Conservation (phyloP, 768 basidiomycete species). For the Dacryopinax primogenitus region DNA sequence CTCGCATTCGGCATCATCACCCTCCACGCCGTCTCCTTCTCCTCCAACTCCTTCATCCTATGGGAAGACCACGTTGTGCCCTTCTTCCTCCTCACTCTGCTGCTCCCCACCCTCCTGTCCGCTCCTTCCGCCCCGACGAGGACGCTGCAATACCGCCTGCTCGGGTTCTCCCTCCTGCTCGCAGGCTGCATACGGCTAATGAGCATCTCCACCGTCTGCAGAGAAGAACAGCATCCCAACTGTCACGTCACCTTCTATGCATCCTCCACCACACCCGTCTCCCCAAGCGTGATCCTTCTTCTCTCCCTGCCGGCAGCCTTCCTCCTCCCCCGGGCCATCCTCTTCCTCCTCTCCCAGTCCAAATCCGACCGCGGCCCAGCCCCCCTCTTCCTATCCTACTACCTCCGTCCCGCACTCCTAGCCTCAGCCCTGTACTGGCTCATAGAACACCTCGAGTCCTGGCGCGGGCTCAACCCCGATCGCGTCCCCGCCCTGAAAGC, state of each 20-base stretch:
- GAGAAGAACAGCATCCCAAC: conserved; percentile 79
- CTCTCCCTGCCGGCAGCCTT: conserved; percentile 46
- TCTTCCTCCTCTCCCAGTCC: conserved; percentile 47
- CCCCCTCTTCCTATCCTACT: conserved; percentile 43
- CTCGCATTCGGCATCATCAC: conserved; percentile 36
- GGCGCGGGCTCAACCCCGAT: conserved; percentile 18
- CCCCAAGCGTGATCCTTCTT: conserved; percentile 46
- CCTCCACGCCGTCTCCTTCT: conserved; percentile 63
- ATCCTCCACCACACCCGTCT: conserved; percentile 52
- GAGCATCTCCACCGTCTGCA: conserved; percentile 70
- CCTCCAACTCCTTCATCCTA: conserved; percentile 93
- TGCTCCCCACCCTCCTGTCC: conserved; percentile 48
- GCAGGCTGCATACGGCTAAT: conserved; percentile 61
- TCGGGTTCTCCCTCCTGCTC: conserved; percentile 56
- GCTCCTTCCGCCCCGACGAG: conserved; percentile 55
- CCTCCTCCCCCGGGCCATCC: conserved; percentile 44
- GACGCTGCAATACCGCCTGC: conserved; percentile 59
- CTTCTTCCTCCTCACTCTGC: conserved; percentile 50
- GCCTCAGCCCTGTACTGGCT: conserved; percentile 60
- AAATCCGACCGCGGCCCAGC: conserved; percentile 65
- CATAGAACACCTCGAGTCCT: conserved; percentile 64
- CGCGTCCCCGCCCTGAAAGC: conserved; percentile 35
- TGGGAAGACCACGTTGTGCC: conserved; percentile 84
- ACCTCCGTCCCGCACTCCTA: conserved; percentile 46
- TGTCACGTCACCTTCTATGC: conserved; percentile 85